Evolutionary conservation across 108 stramenopile genomes (phyloP), one percentile per base, ranked within the genome.

Genomic region (Nannochloropsis gaditana): DNA sequence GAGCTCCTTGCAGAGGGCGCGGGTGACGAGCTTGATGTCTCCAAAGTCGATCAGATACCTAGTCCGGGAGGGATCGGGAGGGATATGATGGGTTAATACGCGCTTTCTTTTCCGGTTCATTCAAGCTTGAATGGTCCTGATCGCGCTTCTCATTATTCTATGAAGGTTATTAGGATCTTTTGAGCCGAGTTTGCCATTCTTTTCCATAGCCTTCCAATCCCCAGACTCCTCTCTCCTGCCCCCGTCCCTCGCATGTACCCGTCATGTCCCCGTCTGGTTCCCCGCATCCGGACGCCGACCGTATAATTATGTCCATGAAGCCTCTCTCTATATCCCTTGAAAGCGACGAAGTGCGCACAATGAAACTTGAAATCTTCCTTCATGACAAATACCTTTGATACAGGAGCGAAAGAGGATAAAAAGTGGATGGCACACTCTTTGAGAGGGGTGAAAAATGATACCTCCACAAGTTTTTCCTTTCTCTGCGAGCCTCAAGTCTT

Each of bases 331-430:
- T 94, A 98, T 19, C 95, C 95, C 42, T 92, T 84, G 90, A 92
- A 98, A 4, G 95, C 95, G 9, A 97, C 95, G 87, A 98, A 98
- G 86, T 98, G 97, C 21, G 97, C 95, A 19, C 95, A 96, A 92
- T 96, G 95, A 93, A 98, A 98, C 90, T 98, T 98, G 92, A 98
- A 97, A 73, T 94, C 93, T 50, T 96, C 94, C 88, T 95, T 96
- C 41, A 91, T 90, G 45, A 95, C 93, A 82, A 85, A 89, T 1
- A 96, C 93, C 89, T 94, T 73, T 73, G 59, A 0, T 31, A 31
- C 31, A 31, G 31, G 31, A 31, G 31, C 31, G 31, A 31, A 31
- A 31, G 31, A 31, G 0, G 31, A 31, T 31, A 31, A 31, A 31
- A 31, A 31, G 31, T 31, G 31, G 31, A 31, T 31, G 31, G 31